Evolutionary conservation across 2,329 filamentous ascomycete genomes (phyloP), one percentile per base, ranked within the genome.

Genomic region (Endoconidiophora polonica): DNA sequence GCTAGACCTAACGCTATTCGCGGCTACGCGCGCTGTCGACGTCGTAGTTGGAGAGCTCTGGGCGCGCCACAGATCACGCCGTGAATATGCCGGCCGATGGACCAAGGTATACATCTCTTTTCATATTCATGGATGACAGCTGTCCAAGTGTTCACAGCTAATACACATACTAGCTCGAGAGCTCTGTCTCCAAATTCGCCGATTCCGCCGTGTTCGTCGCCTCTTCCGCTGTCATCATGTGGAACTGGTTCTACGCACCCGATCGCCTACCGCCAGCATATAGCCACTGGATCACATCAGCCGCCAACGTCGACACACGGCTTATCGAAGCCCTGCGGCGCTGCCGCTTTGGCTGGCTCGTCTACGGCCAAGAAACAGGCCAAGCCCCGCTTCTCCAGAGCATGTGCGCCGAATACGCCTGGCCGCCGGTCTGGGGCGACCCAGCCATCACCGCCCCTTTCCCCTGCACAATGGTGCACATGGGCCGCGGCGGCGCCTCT

Each of bases 381-480:
- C 76, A 84, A 57, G 77, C 79, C 1, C 65, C 71, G 9, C 68
- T 91, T 7, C 71, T 93, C 0, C 70, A 77, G 55, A 68, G 71
- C 54, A 84, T 93, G 79, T 87, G 82, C 60, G 66, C 65, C 54
- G 82, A 91, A 56, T 81, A 82, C 62, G 66, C 66, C 26, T 76
- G 78, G 68, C 85, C 86, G 0, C 59, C 69, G n/a, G 65, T 67
- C 51, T 87, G 80, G 74, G 86, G 83, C 18, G 79, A 93, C 61
- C 85, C 86, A 1, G 69, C 72, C 16, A 68, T 70, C 50, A 74
- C 79, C 0, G 65, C 81, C 7, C 86, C 86, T 0, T 81, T 90
- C 52, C 85, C 85, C 1, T 94, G 86, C 64, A 79, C 86, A 61
- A 69, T 93, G 55, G 84, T 91, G 2, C 86, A 94, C 65, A 86